Conservation (phyloP, 2,329 filamentous ascomycete genomes). For the Fusarium burgessii region DNA sequence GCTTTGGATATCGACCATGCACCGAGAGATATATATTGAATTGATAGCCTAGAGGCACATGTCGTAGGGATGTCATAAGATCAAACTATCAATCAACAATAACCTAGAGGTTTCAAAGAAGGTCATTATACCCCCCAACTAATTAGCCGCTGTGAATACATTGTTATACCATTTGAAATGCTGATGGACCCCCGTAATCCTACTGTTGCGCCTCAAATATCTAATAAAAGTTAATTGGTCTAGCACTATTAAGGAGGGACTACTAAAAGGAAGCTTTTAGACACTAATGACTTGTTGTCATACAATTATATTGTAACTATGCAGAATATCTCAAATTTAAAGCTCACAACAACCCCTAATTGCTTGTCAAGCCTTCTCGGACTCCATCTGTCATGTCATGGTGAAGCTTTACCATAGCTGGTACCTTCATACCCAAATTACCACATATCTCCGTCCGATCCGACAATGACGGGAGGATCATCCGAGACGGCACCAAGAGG, state of each 20-base stretch:
- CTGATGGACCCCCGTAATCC: too few species aligned
- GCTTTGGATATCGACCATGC: slow-evolving; percentile 35
- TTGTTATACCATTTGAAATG: too few species aligned
- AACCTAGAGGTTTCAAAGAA: too few species aligned
- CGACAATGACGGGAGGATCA: fast-evolving
- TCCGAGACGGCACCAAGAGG: fast-evolving
- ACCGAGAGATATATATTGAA: slow-evolving; percentile 33
- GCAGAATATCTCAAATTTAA: background rate
- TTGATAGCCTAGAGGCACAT: too few species aligned
- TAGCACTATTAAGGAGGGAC: fast-evolving
- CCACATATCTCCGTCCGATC: background rate
- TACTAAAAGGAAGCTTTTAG: background rate
- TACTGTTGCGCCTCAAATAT: too few species aligned
- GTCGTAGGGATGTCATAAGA: too few species aligned
- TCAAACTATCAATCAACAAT: too few species aligned
- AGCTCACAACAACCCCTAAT: background rate
- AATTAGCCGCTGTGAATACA: too few species aligned
- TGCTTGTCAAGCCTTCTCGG: fast-evolving
- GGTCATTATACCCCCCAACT: too few species aligned
- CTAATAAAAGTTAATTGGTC: too few species aligned
- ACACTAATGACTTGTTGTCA: fast-evolving
- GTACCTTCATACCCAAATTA: background rate
- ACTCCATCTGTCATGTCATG: fast-evolving
- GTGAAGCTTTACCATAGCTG: background rate
- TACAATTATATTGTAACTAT: background rate